phyloP scores from a whole-genome alignment of 345 rosid species.

The Corchorus capsularis region DNA sequence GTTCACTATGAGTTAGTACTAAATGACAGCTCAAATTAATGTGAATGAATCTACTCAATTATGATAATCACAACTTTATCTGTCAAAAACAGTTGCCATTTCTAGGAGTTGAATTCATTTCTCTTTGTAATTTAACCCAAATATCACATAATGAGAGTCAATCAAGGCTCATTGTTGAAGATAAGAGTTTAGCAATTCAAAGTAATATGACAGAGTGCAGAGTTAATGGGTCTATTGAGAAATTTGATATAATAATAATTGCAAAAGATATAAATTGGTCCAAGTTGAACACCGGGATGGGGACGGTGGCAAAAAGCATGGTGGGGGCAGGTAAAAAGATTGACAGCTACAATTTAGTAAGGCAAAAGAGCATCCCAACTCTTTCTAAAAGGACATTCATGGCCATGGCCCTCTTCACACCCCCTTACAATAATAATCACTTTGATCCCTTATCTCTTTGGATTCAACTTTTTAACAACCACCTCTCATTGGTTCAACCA shows the following conservation, averaged over 20 bases:
- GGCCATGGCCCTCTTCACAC: constrained; percentile 24
- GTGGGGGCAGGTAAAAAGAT: constrained; percentile 27
- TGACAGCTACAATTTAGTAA: constrained; percentile 32
- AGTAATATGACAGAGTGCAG: background rate
- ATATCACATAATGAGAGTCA: background rate
- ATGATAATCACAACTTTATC: background rate
- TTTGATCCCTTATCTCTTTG: constrained; percentile 34
- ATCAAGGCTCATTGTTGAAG: background rate
- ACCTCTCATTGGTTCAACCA: constrained; percentile 31
- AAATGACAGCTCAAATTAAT: background rate
- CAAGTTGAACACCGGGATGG: constrained; percentile 21
- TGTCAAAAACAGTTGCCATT: background rate
- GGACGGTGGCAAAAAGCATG: constrained; percentile 14
- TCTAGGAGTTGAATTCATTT: background rate
- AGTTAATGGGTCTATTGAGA: background rate
- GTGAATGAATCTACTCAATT: background rate
- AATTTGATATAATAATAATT: background rate
- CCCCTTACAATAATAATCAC: constrained; percentile 26
- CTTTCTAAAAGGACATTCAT: constrained; percentile 27
- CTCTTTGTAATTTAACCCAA: background rate
- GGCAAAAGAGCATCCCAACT: constrained; percentile 29
- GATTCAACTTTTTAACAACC: constrained; percentile 23
- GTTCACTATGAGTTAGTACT: background rate
- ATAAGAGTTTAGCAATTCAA: background rate
- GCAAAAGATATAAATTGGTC: constrained; percentile 29